Evolutionary conservation across 345 rosid genomes (phyloP).

Genomic region (Noccaea bulbosa): DNA sequence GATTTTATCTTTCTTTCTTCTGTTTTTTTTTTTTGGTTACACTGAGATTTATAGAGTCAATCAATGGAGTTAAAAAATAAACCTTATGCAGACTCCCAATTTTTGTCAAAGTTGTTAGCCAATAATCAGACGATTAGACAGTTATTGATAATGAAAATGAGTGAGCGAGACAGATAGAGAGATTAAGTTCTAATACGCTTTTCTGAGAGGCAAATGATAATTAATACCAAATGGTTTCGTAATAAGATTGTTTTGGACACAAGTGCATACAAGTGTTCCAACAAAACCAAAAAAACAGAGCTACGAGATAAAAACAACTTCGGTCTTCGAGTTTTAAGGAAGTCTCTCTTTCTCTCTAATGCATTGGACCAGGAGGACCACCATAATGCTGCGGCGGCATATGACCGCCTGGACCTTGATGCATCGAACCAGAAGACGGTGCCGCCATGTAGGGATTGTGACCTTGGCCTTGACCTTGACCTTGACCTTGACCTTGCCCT

Average conservation of each 20-base stretch:
- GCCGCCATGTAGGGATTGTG: conserved; percentile 60
- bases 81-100: conserved; percentile 17
- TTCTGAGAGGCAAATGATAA: not conserved
- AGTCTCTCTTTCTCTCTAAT: conserved; percentile 17
- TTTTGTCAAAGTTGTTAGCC: not conserved
- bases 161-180: not conserved
- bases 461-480: conserved; percentile 27
- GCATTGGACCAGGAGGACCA: conserved; percentile 69
- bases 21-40: not conserved
- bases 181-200: conserved; percentile 17
- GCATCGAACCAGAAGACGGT: conserved; percentile 56
- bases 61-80: not conserved
- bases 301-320: conserved; percentile 17
- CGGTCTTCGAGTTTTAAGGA: conserved; percentile 9
- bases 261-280: conserved; percentile 36
- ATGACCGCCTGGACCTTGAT: conserved; percentile 41
- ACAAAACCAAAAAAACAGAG: not conserved
- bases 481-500: conserved; percentile 28
- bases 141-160: conserved; percentile 11
- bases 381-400: conserved; percentile 45
- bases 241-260: conserved; percentile 22
- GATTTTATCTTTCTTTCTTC: conserved; percentile 11
- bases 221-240: conserved; percentile 25
- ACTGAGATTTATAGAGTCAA: not conserved
- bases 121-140: conserved; percentile 17